phyloP scores from a whole-genome alignment of 2,329 filamentous ascomycete genomes.

The Aspergillus aculeatus region DNA sequence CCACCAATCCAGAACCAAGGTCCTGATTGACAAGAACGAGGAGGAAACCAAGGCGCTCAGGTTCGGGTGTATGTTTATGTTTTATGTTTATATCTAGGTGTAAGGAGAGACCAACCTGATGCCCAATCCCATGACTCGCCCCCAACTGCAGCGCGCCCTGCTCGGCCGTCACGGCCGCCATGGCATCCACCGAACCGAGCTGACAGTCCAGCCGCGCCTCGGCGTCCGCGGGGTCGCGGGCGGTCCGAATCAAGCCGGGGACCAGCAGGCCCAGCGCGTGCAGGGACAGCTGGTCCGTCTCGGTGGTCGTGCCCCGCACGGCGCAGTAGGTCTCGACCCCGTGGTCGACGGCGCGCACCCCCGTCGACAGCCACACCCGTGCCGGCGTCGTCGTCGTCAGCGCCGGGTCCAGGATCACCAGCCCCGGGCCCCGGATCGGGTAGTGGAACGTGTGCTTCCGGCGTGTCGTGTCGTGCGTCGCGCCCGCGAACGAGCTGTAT shows the following conservation, averaged over 20 bases:
- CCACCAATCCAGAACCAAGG: too few species aligned
- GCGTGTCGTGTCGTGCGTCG: slow-evolving; percentile 36
- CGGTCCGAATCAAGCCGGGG: slow-evolving; percentile 44
- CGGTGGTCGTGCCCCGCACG: slow-evolving; percentile 29
- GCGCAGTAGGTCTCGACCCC: slow-evolving; percentile 58
- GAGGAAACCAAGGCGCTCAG: too few species aligned
- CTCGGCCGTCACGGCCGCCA: slow-evolving; percentile 44
- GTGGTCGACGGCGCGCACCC: slow-evolving; percentile 58
- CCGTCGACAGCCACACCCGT: slow-evolving; percentile 47
- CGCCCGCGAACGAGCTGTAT: slow-evolving; percentile 43
- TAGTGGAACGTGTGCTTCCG: slow-evolving; percentile 39
- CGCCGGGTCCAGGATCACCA: slow-evolving; percentile 59
- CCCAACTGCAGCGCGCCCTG: slow-evolving; percentile 44
- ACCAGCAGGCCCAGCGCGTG: slow-evolving; percentile 45
- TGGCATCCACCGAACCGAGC: slow-evolving; percentile 54
- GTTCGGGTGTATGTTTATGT: too few species aligned
- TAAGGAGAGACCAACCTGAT: slow-evolving; percentile 41
- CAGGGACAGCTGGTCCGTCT: slow-evolving; percentile 39
- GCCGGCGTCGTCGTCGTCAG: slow-evolving; percentile 58
- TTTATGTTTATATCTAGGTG: background rate
- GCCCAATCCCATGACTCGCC: slow-evolving; percentile 54
- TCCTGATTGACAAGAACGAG: too few species aligned
- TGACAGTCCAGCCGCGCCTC: slow-evolving; percentile 50
- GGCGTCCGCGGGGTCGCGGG: slow-evolving; percentile 36
- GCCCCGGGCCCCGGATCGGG: slow-evolving; percentile 45